These are phyloP conservation scores for Trichoderma atroviride DNA, from an alignment of 2,329 filamentous ascomycete genomes.

Conservation along the genomic window DNA sequence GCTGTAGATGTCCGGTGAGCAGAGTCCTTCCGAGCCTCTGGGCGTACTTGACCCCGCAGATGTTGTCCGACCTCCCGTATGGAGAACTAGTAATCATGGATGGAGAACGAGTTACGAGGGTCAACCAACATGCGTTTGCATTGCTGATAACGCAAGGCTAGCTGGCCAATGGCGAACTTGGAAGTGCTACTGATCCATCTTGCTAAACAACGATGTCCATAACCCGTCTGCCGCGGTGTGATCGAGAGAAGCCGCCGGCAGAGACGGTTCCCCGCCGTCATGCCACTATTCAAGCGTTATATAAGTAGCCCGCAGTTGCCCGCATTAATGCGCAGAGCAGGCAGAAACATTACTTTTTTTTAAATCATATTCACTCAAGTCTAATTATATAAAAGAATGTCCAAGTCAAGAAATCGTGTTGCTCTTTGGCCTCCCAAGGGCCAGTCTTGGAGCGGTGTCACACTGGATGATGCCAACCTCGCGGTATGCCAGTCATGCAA, in stretches of 20 bases:
- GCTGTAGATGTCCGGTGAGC: neutral
- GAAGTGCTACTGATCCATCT: neutral
- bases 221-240: neutral
- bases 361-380: neutral
- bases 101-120: neutral
- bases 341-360: neutral
- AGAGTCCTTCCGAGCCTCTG: neutral
- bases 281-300: neutral
- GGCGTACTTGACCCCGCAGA: neutral
- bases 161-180: neutral
- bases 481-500: constrained; percentile 5
- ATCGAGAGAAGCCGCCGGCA: neutral
- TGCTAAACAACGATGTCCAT: neutral
- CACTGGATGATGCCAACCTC: neutral
- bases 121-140: neutral
- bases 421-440: neutral
- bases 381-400: neutral
- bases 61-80: neutral
- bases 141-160: neutral
- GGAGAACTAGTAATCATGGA: neutral
- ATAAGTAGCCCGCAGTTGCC: neutral
- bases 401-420: neutral
- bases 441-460: neutral
- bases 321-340: neutral
- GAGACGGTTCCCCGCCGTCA: neutral